Evolutionary conservation across 2,329 filamentous ascomycete species (phyloP), one percentile per base, ranked within the genome.

Genomic region (Fusarium sp.): DNA sequence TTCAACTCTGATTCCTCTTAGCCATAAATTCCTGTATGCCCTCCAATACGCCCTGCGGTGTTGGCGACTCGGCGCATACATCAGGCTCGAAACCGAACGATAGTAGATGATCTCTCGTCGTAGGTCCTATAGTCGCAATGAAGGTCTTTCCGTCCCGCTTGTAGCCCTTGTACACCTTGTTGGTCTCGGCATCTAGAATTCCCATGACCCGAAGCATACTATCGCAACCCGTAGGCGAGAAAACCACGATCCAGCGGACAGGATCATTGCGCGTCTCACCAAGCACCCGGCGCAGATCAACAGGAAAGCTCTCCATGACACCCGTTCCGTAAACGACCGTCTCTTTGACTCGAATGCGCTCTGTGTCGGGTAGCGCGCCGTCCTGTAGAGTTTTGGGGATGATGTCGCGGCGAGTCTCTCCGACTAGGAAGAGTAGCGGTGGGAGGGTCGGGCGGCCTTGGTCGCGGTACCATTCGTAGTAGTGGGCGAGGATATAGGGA

Each of bases 61-160:
- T 97, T 2, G 96, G 96, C 73, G 85, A 90, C 73, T 88, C 87
- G 2, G 96, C 92, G 78, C 91, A 97, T n/a, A 92, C 91, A 76
- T 95, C 89, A 1, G 92, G 89, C 72, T 89, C 84, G 67, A 89
- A 91, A 1, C 81, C 86, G 77, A 93, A 93, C 2, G 83, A 85
- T 20, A 83, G 82, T 16, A 99, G 80, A 79, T 93, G 89, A 71
- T 94, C 89, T 67, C 90, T 86, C 12, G 96, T 99, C 18, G 96
- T 99, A 13, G 96, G 95, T 1, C 96, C 96, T 78, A 99, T 99
- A 0, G 94, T 97, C 15, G 91, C 93, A 64, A 98, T 83, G 66
- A 87, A 89, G 1, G 89, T 91, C 51, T 78, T 84, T 11, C 80
- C 80, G 30, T 77, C 75, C 33, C 75, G 65, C 5, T 62, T 67